Conservation (phyloP, 1,284 basidiomycete species). For the Gomphus sp. region DNA sequence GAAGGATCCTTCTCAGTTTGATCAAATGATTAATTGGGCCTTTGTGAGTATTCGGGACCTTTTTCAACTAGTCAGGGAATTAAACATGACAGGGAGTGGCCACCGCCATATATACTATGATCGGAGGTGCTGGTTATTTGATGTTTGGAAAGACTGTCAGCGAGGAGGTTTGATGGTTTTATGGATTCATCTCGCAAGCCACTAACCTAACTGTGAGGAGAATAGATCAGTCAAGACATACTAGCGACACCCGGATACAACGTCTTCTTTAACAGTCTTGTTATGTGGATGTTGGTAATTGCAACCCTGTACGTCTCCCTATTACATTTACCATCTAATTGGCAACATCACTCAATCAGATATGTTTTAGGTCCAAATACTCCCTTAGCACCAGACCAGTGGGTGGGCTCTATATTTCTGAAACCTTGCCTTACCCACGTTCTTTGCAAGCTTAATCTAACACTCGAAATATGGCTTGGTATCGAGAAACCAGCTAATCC, state of each 20-base stretch:
- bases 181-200: slow-evolving; percentile 2
- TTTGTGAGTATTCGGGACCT: slow-evolving; percentile 39
- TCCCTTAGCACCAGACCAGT: slow-evolving; percentile 80
- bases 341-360: slow-evolving; percentile 10
- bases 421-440: not conserved
- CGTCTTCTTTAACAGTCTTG: slow-evolving; percentile 60
- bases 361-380: slow-evolving; percentile 65
- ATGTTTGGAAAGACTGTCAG: slow-evolving; percentile 85
- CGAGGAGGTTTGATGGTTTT: slow-evolving; percentile 59
- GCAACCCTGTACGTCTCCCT: slow-evolving; percentile 56
- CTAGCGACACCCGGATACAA: slow-evolving; percentile 73
- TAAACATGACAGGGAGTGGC: slow-evolving; percentile 49
- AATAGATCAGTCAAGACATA: slow-evolving; percentile 79
- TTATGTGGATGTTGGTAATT: slow-evolving; percentile 86
- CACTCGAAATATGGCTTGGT: slow-evolving; percentile 67
- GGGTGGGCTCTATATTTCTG: slow-evolving; percentile 20
- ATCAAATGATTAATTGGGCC: slow-evolving; percentile 79
- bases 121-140: slow-evolving; percentile 81
- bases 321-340: not conserved
- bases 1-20: slow-evolving; percentile 74
- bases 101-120: slow-evolving; percentile 64
- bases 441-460: slow-evolving; percentile 56
- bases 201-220: not conserved
- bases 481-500: slow-evolving; percentile 37
- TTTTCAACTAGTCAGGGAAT: slow-evolving; percentile 7